phyloP scores from a whole-genome alignment of 1,284 basidiomycete species.

The Ganoderma resinaceum region DNA sequence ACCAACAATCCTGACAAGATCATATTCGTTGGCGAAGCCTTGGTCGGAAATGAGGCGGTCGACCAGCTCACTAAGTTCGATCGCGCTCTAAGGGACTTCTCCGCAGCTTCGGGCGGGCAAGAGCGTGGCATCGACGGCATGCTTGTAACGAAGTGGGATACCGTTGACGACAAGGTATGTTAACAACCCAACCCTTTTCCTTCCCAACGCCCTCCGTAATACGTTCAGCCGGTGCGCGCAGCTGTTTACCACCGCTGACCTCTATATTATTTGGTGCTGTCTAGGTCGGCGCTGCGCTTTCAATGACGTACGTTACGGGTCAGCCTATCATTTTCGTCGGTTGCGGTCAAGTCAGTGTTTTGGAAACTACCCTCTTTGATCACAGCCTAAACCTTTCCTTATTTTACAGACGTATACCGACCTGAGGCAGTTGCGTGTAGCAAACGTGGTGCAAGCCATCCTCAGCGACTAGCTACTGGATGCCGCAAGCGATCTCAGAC shows the following conservation, averaged over 20 bases:
- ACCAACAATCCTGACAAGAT: conserved; percentile 96
- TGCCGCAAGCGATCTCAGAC: not conserved
- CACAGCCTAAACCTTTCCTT: not conserved
- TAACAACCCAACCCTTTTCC: not conserved
- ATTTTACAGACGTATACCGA: conserved; percentile 88
- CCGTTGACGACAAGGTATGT: conserved; percentile 88
- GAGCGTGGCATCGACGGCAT: conserved; percentile 95
- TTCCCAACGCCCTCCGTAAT: not conserved
- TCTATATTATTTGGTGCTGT: conserved; percentile 10
- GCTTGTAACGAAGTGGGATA: conserved; percentile 97
- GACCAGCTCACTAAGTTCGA: conserved; percentile 97
- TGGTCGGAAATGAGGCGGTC: conserved; percentile 96
- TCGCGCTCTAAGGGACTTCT: conserved; percentile 89
- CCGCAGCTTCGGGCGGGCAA: conserved; percentile 69
- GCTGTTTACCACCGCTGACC: conserved; percentile 5
- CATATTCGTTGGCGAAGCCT: conserved; percentile 94
- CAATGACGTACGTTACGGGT: conserved; percentile 97
- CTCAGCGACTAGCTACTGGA: conserved; percentile 64
- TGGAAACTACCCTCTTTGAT: not conserved
- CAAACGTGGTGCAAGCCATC: conserved; percentile 93
- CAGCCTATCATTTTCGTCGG: conserved; percentile 97
- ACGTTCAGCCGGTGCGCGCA: conserved; percentile 4
- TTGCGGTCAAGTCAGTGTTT: conserved; percentile 80
- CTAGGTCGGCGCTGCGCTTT: conserved; percentile 93
- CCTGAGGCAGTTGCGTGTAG: conserved; percentile 85